These are phyloP conservation scores for Gentiana dahurica DNA, from an alignment of 257 asterid species.

Conservation along the genomic window DNA sequence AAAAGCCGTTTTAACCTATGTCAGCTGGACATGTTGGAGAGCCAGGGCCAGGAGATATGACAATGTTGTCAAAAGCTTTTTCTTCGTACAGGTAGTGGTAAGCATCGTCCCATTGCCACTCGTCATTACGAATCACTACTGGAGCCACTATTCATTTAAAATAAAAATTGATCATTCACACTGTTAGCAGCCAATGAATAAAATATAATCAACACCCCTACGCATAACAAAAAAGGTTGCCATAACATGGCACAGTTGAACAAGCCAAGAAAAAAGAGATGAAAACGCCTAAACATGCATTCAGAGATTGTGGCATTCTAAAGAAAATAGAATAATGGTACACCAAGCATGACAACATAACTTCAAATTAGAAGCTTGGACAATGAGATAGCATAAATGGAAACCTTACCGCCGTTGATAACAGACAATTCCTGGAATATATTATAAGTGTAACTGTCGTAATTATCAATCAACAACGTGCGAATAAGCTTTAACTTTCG, in stretches of 20 bases:
- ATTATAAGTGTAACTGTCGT: constrained; percentile 94
- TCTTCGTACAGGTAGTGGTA: constrained; percentile 60
- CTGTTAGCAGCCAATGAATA: not conserved
- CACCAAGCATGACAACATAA: too few species aligned
- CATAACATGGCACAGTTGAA: too few species aligned
- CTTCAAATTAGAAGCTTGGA: not conserved
- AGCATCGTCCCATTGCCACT: constrained; percentile 90
- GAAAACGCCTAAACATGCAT: too few species aligned
- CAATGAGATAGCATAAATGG: constrained; percentile 6
- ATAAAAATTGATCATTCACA: not conserved
- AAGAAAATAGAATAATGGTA: too few species aligned
- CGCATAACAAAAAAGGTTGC: too few species aligned
- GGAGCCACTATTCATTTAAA: constrained; percentile 59
- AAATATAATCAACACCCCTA: not conserved
- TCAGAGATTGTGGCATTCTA: too few species aligned
- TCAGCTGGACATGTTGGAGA: constrained; percentile 84
- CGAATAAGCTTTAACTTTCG: constrained; percentile 45
- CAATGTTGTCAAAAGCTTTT: constrained; percentile 84
- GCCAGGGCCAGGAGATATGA: constrained; percentile 99
- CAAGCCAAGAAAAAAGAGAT: too few species aligned
- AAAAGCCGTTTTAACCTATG: constrained; percentile 42
- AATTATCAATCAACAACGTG: constrained; percentile 85
- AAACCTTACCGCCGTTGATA: constrained; percentile 71
- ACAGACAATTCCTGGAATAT: constrained; percentile 88
- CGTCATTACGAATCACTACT: constrained; percentile 82